These are phyloP conservation scores for Trifolium subterraneum DNA, from an alignment of 306 rosid genomes.

Conservation along the genomic window DNA sequence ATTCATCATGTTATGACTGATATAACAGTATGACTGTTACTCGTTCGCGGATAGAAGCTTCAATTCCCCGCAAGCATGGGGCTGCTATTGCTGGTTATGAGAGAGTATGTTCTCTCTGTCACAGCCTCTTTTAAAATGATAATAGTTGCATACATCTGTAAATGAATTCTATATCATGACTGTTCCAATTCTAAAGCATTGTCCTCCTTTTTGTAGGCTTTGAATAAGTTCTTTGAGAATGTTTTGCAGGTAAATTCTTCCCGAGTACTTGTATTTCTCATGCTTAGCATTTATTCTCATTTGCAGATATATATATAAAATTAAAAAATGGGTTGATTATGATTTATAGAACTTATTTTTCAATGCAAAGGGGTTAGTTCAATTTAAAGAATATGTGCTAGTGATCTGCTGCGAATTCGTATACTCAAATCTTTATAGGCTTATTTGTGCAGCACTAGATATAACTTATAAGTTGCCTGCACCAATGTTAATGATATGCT, in stretches of 20 bases:
- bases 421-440: slow-evolving; percentile 12
- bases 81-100: slow-evolving; percentile 96
- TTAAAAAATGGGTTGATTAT: slow-evolving; percentile 20
- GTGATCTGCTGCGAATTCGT: slow-evolving; percentile 27
- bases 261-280: slow-evolving; percentile 31
- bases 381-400: slow-evolving; percentile 22
- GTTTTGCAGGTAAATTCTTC: slow-evolving; percentile 71
- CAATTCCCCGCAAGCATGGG: slow-evolving; percentile 99
- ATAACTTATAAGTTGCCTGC: neutral
- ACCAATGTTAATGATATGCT: slow-evolving; percentile 16
- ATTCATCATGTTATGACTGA: slow-evolving; percentile 40
- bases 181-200: slow-evolving; percentile 36
- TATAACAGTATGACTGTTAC: slow-evolving; percentile 80
- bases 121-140: neutral
- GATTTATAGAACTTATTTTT: slow-evolving; percentile 22
- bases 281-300: slow-evolving; percentile 27
- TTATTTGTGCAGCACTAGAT: slow-evolving; percentile 15
- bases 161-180: slow-evolving; percentile 31
- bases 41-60: slow-evolving; percentile 87
- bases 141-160: slow-evolving; percentile 11
- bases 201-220: slow-evolving; percentile 67
- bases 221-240: slow-evolving; percentile 87
- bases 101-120: slow-evolving; percentile 56
- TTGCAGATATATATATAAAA: slow-evolving; percentile 29
- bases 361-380: slow-evolving; percentile 13